Evolutionary conservation across 768 basidiomycete species (phyloP).

Genomic region (Kwoniella mangroviensis): DNA sequence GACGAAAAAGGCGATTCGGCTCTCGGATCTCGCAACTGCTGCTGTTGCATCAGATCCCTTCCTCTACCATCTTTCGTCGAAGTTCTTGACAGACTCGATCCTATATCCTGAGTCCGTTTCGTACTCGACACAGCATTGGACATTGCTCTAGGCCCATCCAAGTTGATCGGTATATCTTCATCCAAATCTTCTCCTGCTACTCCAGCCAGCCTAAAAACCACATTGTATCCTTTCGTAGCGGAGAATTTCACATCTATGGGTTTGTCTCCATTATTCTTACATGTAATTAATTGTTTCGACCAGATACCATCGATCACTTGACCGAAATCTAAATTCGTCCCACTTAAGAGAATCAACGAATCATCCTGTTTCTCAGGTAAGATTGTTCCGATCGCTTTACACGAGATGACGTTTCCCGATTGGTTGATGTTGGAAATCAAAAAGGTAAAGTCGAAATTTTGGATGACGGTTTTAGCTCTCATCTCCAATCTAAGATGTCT

Average conservation of each 20-base stretch:
- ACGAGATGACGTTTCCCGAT: constrained; percentile 48
- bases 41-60: neutral
- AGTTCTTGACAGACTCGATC: constrained; percentile 10
- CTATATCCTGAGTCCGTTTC: neutral
- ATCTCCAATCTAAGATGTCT: constrained; percentile 47
- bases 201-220: constrained; percentile 54
- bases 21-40: constrained; percentile 12
- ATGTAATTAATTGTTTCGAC: constrained; percentile 48
- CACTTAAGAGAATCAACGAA: constrained; percentile 46
- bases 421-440: constrained; percentile 49
- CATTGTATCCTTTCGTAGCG: constrained; percentile 43
- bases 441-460: constrained; percentile 51
- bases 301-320: constrained; percentile 50
- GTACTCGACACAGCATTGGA: neutral
- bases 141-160: neutral
- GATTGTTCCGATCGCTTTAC: constrained; percentile 43
- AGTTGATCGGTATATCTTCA: constrained; percentile 33
- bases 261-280: constrained; percentile 51
- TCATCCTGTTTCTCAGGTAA: constrained; percentile 32
- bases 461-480: constrained; percentile 36
- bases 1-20: constrained; percentile 17
- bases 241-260: constrained; percentile 51
- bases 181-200: constrained; percentile 50
- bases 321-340: constrained; percentile 51
- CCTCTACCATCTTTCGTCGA: constrained; percentile 18